Evolutionary conservation across 2,329 filamentous ascomycete genomes (phyloP), one percentile per base, ranked within the genome.

Genomic region (Catunica adiposa): DNA sequence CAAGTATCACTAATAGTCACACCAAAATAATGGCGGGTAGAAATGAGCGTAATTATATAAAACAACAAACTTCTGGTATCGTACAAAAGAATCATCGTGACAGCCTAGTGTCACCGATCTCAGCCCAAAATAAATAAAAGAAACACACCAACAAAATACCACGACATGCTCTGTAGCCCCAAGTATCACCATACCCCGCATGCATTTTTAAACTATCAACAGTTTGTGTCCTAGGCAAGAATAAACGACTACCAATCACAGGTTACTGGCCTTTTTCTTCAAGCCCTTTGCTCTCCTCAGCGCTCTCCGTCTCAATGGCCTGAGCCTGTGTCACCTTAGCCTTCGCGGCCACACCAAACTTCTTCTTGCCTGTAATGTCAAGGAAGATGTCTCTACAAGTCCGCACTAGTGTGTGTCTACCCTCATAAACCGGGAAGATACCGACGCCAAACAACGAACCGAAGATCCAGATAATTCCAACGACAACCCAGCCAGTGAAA

Each of bases 391-490:
- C 46, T 9, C 34, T 47, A 69, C 63, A 42, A 68, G 73, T 86
- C 53, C 76, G 70, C 0, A 66, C 64, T 56, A 86, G 80, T 1
- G 83, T 89, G 56, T 73, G 68, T 1, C 89, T 71, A 0, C 88
- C 86, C 65, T 95, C 87, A 67, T 77, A 92, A 1, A 92, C 69
- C 5, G 89, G 89, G 67, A 84, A 95, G 0, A 95, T 40, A 0
- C 86, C 87, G 0, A 95, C 87, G 8, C 80, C 83, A 56, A 83
- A 72, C 1, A 82, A 70, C 2, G 80, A 84, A 62, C 77, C 79
- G 66, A 89, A 88, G 61, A 90, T 76, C 86, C 86, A 92, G 44
- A 89, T 72, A 55, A 92, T 85, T 8, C 83, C 84, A 7, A 87
- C 78, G 1, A 79, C 74, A 9, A 89, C 79, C 85, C 85, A 90